Evolutionary conservation across 2,329 filamentous ascomycete species (phyloP).

Genomic region (Nigrospora osmanthi): DNA sequence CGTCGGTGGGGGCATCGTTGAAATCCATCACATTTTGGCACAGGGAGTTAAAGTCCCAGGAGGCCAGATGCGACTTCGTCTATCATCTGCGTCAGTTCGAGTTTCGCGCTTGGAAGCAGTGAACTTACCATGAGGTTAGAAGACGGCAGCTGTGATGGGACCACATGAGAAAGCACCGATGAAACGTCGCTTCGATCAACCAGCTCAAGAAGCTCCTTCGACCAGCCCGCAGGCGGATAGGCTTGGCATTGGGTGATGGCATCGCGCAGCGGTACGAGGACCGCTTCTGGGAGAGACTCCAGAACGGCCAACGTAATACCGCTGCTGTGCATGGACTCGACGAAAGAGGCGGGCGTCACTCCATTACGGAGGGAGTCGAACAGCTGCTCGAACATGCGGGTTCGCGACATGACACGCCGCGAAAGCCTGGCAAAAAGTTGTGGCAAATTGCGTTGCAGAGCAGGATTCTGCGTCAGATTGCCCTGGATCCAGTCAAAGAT

Average conservation of each 20-base stretch:
- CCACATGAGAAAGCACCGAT: constrained; percentile 48
- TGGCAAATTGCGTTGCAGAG: constrained; percentile 9
- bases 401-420: constrained; percentile 51
- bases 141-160: constrained; percentile 22
- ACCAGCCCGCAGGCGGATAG: constrained; percentile 74
- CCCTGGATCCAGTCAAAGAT: constrained; percentile 47
- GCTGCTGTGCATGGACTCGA: constrained; percentile 66
- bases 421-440: constrained; percentile 9
- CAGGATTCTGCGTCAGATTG: constrained; percentile 26
- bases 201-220: constrained; percentile 60
- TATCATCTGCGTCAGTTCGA: constrained; percentile 13
- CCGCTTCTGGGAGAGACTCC: constrained; percentile 76
- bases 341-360: constrained; percentile 48
- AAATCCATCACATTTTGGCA: constrained; percentile 59
- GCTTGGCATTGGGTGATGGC: constrained; percentile 77
- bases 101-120: neutral
- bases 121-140: constrained; percentile 34
- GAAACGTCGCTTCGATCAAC: constrained; percentile 78
- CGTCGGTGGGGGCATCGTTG: constrained; percentile 57
- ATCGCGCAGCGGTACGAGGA: constrained; percentile 76
- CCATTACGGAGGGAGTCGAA: constrained; percentile 49
- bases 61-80: constrained; percentile 53
- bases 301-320: constrained; percentile 61
- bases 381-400: constrained; percentile 60
- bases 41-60: constrained; percentile 71